Evolutionary conservation across 257 asterid species (phyloP), one percentile per base, ranked within the genome.

Genomic region (Henckelia pumila): DNA sequence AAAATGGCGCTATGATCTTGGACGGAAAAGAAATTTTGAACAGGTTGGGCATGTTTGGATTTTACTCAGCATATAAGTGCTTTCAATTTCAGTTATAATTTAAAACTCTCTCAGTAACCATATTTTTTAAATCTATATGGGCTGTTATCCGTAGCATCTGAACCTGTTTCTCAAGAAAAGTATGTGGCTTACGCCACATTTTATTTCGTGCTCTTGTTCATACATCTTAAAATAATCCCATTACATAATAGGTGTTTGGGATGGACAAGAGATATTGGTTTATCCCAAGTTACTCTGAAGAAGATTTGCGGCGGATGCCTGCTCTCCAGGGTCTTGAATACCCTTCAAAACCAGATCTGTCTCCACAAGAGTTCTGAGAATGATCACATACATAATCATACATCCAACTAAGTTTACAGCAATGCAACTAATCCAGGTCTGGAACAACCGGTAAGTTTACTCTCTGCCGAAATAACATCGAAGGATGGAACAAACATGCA

Each of bases 321-420:
- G 88, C 89, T 9, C 87, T 86, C 60, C 86, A 80, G n/a, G 92
- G 92, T 25, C 78, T 86, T 69, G 88, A 83, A 67, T 83, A 83
- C 75, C 92, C 92, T 30, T 83, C 86, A 56, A 86, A 79, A 63
- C 92, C 84, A 7, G 92, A 81, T 44, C 64, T 79, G 35, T 83
- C 77, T 29, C 73, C 76, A n/a, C 84, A 79, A 69, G 86, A 86
- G 40, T 82, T 75, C 67, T 81, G 68, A 71, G 26, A 35, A 21
- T 23, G 49, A 52, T 37, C 60, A 59, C 26, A 32, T 59, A 59
- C 26, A 32, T 59, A 17, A 8, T 16, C 19, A 8, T 23, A 52
- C 9, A 2, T 9, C n/a, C 19, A 32, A 19, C 19, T 16, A 33
- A 16, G 44, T 23, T 21, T 56, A 67, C 49, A 19, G 25, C 56